These are phyloP conservation scores for Pyricularia grisea DNA, from an alignment of 2,329 filamentous ascomycete genomes.

Conservation along the genomic window DNA sequence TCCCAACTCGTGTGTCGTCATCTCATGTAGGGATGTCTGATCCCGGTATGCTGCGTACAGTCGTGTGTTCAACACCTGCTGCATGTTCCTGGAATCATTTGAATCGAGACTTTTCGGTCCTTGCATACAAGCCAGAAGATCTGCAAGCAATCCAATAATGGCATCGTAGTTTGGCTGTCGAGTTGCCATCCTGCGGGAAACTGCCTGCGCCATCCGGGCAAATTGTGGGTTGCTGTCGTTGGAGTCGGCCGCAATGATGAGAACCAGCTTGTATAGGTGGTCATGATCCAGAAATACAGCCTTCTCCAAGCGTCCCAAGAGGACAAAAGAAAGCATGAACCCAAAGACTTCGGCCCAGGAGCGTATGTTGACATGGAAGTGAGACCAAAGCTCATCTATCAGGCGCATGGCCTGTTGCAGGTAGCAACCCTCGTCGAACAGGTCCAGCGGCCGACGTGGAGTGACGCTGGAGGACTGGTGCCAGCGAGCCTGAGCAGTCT, in stretches of 20 bases:
- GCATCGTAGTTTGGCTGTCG: constrained; percentile 44
- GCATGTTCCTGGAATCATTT: neutral
- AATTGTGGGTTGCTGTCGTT: constrained; percentile 44
- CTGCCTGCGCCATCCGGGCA: constrained; percentile 38
- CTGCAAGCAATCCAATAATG: constrained; percentile 38
- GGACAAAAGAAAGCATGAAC: constrained; percentile 57
- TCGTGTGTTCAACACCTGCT: neutral
- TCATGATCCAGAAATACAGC: constrained; percentile 48
- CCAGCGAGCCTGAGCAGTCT: constrained; percentile 37
- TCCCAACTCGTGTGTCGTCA: constrained; percentile 10
- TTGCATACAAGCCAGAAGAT: neutral
- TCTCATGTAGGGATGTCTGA: constrained; percentile 10
- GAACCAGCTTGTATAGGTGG: constrained; percentile 49
- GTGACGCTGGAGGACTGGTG: constrained; percentile 33
- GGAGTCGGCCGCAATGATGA: constrained; percentile 52
- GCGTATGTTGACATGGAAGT: constrained; percentile 51
- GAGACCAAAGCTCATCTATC: constrained; percentile 40
- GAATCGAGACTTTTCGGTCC: neutral
- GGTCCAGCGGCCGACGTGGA: constrained; percentile 4
- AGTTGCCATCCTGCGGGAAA: constrained; percentile 37
- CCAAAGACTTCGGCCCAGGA: constrained; percentile 73
- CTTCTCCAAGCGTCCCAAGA: constrained; percentile 49
- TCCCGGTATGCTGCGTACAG: constrained; percentile 9
- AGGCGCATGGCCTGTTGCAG: constrained; percentile 27
- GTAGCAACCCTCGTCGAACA: constrained; percentile 19